Evolutionary conservation across 164 flowering plant genomes (phyloP).

Genomic region (Kingdonia uniflora): DNA sequence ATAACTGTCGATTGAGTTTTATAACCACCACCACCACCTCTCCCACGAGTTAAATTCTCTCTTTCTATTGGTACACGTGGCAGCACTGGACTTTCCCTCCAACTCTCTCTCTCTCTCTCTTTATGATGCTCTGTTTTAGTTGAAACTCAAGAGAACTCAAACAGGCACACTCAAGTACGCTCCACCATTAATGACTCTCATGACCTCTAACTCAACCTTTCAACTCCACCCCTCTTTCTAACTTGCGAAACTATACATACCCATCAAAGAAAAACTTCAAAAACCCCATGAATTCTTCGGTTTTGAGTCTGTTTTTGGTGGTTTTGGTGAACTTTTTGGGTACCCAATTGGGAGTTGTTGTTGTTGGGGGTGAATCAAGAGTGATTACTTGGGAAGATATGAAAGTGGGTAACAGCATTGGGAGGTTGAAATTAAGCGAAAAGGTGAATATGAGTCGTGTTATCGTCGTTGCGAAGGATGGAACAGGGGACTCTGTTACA

Average conservation of each 20-base stretch:
- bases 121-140: not conserved
- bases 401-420: slow-evolving; percentile 8
- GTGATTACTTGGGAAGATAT: slow-evolving; percentile 63
- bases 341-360: slow-evolving; percentile 5
- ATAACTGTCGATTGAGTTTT: too few species aligned
- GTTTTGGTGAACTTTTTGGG: slow-evolving; percentile 5
- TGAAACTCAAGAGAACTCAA: not conserved
- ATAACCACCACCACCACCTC: too few species aligned
- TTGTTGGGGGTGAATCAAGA: not conserved
- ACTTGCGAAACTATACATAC: not conserved
- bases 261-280: not conserved
- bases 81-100: slow-evolving; percentile 11
- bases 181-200: too few species aligned
- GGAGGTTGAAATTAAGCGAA: slow-evolving; percentile 7
- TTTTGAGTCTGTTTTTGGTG: slow-evolving; percentile 1
- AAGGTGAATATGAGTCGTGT: slow-evolving; percentile 16
- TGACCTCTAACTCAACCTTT: not conserved
- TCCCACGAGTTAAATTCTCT: too few species aligned
- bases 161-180: not conserved
- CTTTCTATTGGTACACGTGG: slow-evolving; percentile 8
- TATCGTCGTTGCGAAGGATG: slow-evolving; percentile 60
- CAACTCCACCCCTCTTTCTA: not conserved
- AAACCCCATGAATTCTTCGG: slow-evolving; percentile 1
- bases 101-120: not conserved
- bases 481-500: slow-evolving; percentile 48